phyloP scores from a whole-genome alignment of 257 asterid species.

The Petunia axillaris region DNA sequence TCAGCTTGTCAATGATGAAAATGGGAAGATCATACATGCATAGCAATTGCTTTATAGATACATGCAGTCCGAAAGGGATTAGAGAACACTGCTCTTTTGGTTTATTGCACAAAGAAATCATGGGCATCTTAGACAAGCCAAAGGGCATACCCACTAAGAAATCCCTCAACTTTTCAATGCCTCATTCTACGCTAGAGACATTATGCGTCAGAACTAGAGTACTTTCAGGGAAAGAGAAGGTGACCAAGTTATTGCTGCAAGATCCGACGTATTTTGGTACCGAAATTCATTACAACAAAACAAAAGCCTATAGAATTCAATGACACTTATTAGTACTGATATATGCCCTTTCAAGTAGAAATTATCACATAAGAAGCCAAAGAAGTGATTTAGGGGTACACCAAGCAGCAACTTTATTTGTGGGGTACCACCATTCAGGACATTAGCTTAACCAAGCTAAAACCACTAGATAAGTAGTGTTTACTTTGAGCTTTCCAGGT shows the following conservation, averaged over 20 bases:
- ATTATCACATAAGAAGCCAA: neutral
- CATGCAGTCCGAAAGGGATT: constrained; percentile 14
- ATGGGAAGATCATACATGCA: neutral
- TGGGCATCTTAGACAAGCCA: neutral
- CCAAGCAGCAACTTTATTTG: neutral
- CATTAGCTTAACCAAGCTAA: constrained; percentile 5
- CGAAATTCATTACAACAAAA: neutral
- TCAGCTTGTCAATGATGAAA: constrained; percentile 3
- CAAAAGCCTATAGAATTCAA: neutral
- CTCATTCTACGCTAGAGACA: neutral
- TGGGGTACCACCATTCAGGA: neutral
- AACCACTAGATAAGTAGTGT: neutral
- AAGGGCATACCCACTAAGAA: neutral
- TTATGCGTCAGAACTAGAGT: neutral
- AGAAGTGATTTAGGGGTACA: neutral
- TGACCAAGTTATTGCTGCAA: neutral
- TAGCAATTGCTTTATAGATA: neutral
- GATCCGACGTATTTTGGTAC: neutral
- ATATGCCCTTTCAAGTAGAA: neutral
- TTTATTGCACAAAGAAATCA: constrained; percentile 3
- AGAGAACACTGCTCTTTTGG: neutral
- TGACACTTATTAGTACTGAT: neutral
- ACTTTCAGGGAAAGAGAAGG: constrained; percentile 6
- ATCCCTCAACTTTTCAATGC: neutral
- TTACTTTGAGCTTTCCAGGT: neutral